Conservation (phyloP, 106 monocot genomes). For the Vanilla planifolia region DNA sequence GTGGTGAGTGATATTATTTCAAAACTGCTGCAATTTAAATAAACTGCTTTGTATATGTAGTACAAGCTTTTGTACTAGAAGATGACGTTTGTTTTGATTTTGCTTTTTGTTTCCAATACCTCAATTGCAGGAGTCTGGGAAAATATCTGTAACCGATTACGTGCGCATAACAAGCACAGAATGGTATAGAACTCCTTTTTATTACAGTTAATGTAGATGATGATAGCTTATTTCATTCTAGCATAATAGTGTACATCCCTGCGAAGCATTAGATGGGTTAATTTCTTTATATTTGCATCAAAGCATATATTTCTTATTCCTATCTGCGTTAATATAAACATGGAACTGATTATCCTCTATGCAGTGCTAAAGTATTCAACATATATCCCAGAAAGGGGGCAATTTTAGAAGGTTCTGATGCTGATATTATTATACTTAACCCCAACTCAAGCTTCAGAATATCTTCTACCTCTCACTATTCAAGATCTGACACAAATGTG, state of each 20-base stretch:
- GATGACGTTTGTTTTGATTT: not conserved
- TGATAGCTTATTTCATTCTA: not conserved
- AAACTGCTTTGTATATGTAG: not conserved
- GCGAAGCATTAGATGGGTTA: too few species aligned
- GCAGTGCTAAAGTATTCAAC: slow-evolving; percentile 91
- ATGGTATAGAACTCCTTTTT: slow-evolving; percentile 44
- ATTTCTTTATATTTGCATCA: too few species aligned
- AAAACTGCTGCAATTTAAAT: not conserved
- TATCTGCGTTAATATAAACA: not conserved
- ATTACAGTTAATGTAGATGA: not conserved
- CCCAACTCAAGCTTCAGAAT: slow-evolving; percentile 77
- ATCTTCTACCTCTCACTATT: slow-evolving; percentile 68
- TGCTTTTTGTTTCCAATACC: not conserved
- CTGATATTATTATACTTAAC: slow-evolving; percentile 90
- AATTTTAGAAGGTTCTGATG: slow-evolving; percentile 92
- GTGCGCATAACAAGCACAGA: slow-evolving; percentile 93
- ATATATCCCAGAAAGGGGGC: slow-evolving; percentile 95
- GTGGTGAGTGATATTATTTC: slow-evolving; percentile 64
- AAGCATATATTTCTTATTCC: not conserved
- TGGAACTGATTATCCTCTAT: slow-evolving; percentile 7
- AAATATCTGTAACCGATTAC: slow-evolving; percentile 83
- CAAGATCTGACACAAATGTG: slow-evolving; percentile 89
- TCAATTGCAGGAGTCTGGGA: slow-evolving; percentile 75
- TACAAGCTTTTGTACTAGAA: slow-evolving; percentile 1
- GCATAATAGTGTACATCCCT: too few species aligned